Evolutionary conservation across 805 yeast species (phyloP), one percentile per base, ranked within the genome.

Genomic region (Candida alai): DNA sequence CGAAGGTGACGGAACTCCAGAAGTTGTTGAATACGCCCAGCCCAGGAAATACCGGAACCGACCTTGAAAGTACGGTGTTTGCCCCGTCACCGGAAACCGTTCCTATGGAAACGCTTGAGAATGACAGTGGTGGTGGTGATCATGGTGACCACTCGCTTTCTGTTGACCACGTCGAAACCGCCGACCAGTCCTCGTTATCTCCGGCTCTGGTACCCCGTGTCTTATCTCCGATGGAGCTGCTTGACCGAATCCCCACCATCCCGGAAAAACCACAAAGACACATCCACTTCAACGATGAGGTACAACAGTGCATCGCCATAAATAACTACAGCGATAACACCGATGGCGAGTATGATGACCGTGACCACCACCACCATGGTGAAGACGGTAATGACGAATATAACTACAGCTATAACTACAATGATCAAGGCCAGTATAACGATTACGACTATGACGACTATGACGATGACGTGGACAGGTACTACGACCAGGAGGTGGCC

Each of bases 221-320:
- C n/a, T n/a, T n/a, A n/a, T 19, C 4, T 6, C 17, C 32, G 10
- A 7, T 8, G 10, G 32, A 29, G 19, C 24, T 11, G 24, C n/a
- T 21, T 11, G 24, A 11, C n/a, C 11, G n/a, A n/a, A 24, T 19
- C 9, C 19, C 34, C 7, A 17, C 7, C n/a, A 18, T 24, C 13
- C 31, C 9, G 9, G 19, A n/a, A 18, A 35, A 35, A 26, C 35
- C 31, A 19, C 21, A 22, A 6, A 33, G 94, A 41, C 95, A 76
- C 47, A 89, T 93, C 41, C 97, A 89, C 59, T 93, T 93, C 62
- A 93, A 83, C 56, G 94, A 87, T 54, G 78, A 88, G 35, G 99
- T 93, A 20, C 89, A 87, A 56, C 99, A 93, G 58, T 93, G 98
- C 58, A 79, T 85, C 42, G 89, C 95, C 0, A 54, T 89, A 8